Base-by-base conservation (phyloP, 2,329 filamentous ascomycete species). In the Neonectria sp. region DNA sequence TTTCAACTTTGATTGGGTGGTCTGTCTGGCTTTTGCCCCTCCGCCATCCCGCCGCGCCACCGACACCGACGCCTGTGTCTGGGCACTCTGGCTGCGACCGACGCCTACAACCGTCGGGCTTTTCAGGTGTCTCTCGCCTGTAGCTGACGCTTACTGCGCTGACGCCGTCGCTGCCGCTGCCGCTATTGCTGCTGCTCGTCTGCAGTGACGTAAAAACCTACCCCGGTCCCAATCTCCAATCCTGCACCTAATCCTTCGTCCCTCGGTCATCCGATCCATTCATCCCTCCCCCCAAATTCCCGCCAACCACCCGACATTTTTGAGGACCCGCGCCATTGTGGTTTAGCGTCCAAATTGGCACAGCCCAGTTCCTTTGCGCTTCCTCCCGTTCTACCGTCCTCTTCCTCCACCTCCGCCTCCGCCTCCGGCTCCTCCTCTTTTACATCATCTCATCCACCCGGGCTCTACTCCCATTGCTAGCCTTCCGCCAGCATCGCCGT, bases 401-500 rank as follows among this genome's bases (percentile, higher is more conserved):
- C 37, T 68, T 68, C 67, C 49, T 71, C 55, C 53, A 56, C 63
- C 37, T 40, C 37, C 37, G 37, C 35, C 9, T 71, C 52, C 63
- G 59, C 65, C 48, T 63, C 58, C 61, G 63, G 63, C 52, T 59
- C 55, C 43, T 61, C 67, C 62, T 65, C 68, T 71, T 58, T 52
- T 45, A 29, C 62, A 56, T 58, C 72, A 75, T 62, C 72, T 65
- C 64, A 71, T 65, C 67, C 55, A 58, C 52, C 58, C 35, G 29
- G 55, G 48, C 61, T 49, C 33, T 57, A 29, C 59, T 61, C 66
- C 68, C 70, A 72, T 74, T 76, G 63, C 62, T 72, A 69, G 55
- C 37, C 49, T 59, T 46, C 55, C 46, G 56, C 63, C 37, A 67
- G 53, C 68, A 71, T 70, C 68, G 53, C 57, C 66, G 63, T 65